phyloP scores from a whole-genome alignment of 257 asterid genomes.

The Nicotiana attenuata region DNA sequence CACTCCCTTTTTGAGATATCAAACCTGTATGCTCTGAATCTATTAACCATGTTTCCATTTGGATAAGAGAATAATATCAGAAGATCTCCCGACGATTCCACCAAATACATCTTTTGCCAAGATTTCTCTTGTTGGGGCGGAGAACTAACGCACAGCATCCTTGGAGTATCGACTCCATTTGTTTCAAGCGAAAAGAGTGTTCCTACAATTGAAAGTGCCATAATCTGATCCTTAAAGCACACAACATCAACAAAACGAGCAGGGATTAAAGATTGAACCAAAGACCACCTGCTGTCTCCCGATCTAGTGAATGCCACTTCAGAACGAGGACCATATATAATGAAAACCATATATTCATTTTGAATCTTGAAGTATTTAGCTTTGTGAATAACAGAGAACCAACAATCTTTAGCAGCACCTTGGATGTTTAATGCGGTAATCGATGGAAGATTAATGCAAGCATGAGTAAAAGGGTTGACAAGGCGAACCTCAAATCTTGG shows the following conservation, averaged over 20 bases:
- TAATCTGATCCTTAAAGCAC: conserved; percentile 18
- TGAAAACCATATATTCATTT: conserved; percentile 5
- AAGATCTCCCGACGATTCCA: conserved; percentile 20
- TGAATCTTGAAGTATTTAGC: conserved; percentile 13
- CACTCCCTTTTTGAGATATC: conserved; percentile 26
- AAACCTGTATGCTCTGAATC: conserved; percentile 17
- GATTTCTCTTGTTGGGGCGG: conserved; percentile 7
- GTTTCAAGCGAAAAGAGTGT: conserved; percentile 13
- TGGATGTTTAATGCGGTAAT: background rate
- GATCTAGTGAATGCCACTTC: conserved; percentile 20
- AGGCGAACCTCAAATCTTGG: conserved; percentile 10
- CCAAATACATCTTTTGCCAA: conserved; percentile 17
- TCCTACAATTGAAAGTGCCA: conserved; percentile 18
- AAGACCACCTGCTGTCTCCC: conserved; percentile 18
- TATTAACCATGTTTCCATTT: background rate
- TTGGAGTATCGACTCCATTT: background rate
- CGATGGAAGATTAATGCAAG: conserved; percentile 16
- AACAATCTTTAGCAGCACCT: background rate
- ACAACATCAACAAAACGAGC: conserved; percentile 9
- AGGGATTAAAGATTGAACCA: background rate
- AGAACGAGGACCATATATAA: conserved; percentile 3
- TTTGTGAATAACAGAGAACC: conserved; percentile 17
- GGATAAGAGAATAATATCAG: conserved; percentile 12
- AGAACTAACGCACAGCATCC: background rate
- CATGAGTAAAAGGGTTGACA: conserved; percentile 17